Evolutionary conservation across 257 asterid species (phyloP), one percentile per base, ranked within the genome.

Genomic region (Gardenia jasminoides): DNA sequence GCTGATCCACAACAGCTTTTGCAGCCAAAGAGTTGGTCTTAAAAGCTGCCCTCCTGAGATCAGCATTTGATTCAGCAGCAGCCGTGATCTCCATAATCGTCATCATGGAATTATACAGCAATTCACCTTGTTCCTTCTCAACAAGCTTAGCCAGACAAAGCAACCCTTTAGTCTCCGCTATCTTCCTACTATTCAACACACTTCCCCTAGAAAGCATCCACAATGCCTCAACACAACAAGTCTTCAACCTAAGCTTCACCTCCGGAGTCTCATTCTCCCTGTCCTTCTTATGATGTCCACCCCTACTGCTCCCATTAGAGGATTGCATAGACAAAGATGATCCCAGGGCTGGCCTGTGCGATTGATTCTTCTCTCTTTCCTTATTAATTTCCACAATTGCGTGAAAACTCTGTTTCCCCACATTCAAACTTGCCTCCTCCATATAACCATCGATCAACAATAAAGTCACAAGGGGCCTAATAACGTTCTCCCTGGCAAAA

Each of bases 1-100:
- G 87, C 87, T 93, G 98, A 82, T 89, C 93, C n/a, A 93, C 93
- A 2, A 93, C 92, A 1, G 96, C 98, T 84, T 90, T 93, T 9
- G 96, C 92, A 47, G 98, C 94, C 0, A 92, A 92, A 7, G 98
- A 93, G 74, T 90, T 93, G 7, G 91, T 81, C 90, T 87, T 93
- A 84, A 93, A 93, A 36, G 94, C 89, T 1, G 89, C 90, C 67
- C 93, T 70, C 84, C 97, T 83, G 4, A 93, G 92, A 56, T 93
- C 97, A 1, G 89, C 87, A 46, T 90, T 84, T 1, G 87, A 86
- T 83, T 91, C 97, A 2, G 96, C 98, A 1, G 93, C 91, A 22
- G 92, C 88, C 0, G 97, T 85, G 85, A 93, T 92, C 81, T 93
- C 98, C 96, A 87, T 83, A 67, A 92, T 81, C 1, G 94, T 81